phyloP scores from a whole-genome alignment of 768 basidiomycete genomes.

The Russula abietina region DNA sequence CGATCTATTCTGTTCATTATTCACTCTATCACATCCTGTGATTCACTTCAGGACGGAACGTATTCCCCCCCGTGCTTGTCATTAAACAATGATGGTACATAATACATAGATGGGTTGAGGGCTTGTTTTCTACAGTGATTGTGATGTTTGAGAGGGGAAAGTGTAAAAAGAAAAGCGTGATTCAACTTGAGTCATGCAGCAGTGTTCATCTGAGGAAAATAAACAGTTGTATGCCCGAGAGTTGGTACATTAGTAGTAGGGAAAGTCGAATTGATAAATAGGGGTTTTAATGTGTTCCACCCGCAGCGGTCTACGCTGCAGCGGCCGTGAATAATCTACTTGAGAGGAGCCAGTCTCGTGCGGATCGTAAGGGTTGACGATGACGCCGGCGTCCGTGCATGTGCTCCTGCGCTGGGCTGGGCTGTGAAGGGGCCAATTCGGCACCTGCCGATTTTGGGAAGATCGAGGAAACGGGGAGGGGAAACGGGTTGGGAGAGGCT shows the following conservation, averaged over 20 bases:
- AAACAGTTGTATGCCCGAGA: conserved; percentile 17
- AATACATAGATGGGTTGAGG: conserved; percentile 21
- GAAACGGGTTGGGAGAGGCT: conserved; percentile 18
- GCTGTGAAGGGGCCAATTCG: conserved; percentile 4
- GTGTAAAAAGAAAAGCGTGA: neutral
- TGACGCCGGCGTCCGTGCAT: conserved; percentile 27
- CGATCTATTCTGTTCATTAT: conserved; percentile 13
- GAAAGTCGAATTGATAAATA: conserved; percentile 17
- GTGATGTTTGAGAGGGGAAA: neutral
- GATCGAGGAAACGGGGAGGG: conserved; percentile 12
- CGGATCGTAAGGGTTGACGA: conserved; percentile 31
- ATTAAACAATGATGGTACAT: conserved; percentile 20
- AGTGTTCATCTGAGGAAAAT: conserved; percentile 15
- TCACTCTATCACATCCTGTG: conserved; percentile 5
- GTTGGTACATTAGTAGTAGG: conserved; percentile 12
- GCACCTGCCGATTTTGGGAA: conserved; percentile 7
- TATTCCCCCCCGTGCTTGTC: conserved; percentile 16
- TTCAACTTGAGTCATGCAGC: neutral
- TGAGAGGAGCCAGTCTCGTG: conserved; percentile 35
- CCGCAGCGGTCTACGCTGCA: conserved; percentile 21
- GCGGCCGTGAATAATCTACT: conserved; percentile 31
- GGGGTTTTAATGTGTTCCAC: conserved; percentile 5
- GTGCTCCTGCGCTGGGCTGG: conserved; percentile 21
- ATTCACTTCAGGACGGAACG: conserved; percentile 12
- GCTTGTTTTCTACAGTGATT: conserved; percentile 20